These are phyloP conservation scores for Podospora bellae-mahoneyi DNA, from an alignment of 495 filamentous ascomycete species.

Conservation along the genomic window DNA sequence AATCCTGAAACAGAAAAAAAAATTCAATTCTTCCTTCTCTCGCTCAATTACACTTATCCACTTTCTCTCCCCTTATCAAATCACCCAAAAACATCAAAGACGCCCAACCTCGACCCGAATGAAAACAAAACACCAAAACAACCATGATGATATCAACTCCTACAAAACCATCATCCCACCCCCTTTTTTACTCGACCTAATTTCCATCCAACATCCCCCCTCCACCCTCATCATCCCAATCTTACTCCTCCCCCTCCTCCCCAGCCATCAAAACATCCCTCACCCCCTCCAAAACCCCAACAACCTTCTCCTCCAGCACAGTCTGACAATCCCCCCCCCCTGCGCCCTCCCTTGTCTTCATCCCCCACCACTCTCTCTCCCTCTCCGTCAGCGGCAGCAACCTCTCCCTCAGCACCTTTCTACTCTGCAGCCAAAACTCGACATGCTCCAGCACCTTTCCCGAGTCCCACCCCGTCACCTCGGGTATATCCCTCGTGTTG, in stretches of 20 bases:
- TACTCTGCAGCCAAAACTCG: slow-evolving; percentile 65
- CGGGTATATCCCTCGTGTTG: slow-evolving; percentile 60
- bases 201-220: neutral
- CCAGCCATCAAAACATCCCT: slow-evolving; percentile 44
- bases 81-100: neutral
- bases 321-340: slow-evolving; percentile 47
- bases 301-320: slow-evolving; percentile 68
- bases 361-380: slow-evolving; percentile 62
- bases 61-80: neutral
- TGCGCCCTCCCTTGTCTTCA: slow-evolving; percentile 24
- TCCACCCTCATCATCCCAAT: neutral
- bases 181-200: neutral
- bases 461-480: slow-evolving; percentile 69
- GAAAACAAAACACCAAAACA: neutral
- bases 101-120: neutral
- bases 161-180: neutral
- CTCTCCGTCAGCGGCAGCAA: slow-evolving; percentile 67
- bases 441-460: slow-evolving; percentile 69
- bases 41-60: neutral
- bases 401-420: slow-evolving; percentile 59
- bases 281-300: slow-evolving; percentile 58
- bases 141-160: neutral
- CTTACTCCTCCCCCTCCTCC: slow-evolving; percentile 35
- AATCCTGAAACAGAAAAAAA: neutral
- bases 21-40: neutral